Evolutionary conservation across 345 rosid species (phyloP).

Genomic region (Lepidium africanum): DNA sequence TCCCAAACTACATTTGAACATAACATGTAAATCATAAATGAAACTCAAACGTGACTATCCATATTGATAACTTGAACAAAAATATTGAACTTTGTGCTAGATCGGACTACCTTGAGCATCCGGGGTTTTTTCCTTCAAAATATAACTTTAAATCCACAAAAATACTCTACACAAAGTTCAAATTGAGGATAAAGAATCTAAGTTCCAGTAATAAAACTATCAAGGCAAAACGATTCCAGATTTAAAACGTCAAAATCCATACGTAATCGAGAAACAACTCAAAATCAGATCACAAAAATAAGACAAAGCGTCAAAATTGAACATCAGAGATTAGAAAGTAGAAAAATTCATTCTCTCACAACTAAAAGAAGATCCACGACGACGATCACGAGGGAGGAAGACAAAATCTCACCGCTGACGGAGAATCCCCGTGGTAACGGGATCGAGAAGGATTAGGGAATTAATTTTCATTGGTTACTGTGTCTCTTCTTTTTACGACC

Average conservation of each 20-base stretch:
- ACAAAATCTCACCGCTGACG: slow-evolving; percentile 14
- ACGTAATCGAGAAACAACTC: not conserved
- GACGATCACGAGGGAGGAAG: not conserved
- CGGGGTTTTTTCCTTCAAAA: not conserved
- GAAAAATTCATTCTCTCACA: not conserved
- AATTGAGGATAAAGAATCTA: not conserved
- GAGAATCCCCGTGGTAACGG: not conserved
- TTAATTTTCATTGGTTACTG: not conserved
- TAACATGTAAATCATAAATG: not conserved
- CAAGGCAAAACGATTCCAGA: not conserved
- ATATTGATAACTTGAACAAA: not conserved
- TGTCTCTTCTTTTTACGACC: slow-evolving; percentile 2
- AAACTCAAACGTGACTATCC: not conserved
- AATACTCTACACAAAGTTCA: not conserved
- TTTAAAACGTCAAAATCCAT: not conserved
- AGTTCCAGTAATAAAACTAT: not conserved
- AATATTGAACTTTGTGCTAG: not conserved
- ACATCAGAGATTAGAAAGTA: not conserved
- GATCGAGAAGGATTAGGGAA: not conserved
- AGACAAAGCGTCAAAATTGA: not conserved
- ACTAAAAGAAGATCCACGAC: not conserved
- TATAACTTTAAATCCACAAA: not conserved
- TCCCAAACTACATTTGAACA: not conserved
- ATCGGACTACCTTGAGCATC: not conserved
- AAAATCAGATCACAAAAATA: not conserved